phyloP scores from a whole-genome alignment of 768 basidiomycete species.

The Lentinula guzmanii region DNA sequence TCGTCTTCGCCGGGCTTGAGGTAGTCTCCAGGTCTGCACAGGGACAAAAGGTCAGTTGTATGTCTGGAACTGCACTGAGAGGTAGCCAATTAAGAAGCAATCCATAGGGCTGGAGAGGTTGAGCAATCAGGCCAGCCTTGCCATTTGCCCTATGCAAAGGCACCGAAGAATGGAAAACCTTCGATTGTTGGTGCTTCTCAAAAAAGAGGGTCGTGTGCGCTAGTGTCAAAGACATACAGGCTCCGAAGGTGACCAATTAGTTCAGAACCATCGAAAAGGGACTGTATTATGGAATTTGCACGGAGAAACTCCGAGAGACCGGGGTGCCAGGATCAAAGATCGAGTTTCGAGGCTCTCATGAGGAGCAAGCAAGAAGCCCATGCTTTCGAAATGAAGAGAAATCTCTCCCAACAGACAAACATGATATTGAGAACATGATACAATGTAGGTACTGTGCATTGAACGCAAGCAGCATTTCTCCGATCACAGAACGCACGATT shows the following conservation, averaged over 20 bases:
- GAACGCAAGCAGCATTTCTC: too few species aligned
- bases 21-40: slow-evolving; percentile 88
- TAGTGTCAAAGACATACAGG: not conserved
- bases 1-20: slow-evolving; percentile 96
- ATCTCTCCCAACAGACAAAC: not conserved
- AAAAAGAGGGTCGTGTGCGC: not conserved
- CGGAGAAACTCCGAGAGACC: not conserved
- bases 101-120: too few species aligned
- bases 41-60: not conserved
- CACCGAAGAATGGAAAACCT: not conserved
- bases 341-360: not conserved
- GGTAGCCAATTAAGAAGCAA: not conserved
- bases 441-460: not conserved
- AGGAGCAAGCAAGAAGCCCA: not conserved
- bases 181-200: not conserved
- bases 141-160: not conserved
- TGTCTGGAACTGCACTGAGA: not conserved
- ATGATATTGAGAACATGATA: not conserved
- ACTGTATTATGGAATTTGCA: not conserved
- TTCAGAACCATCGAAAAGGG: not conserved
- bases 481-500: not conserved
- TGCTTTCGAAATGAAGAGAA: too few species aligned
- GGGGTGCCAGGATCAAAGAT: not conserved
- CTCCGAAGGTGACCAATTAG: not conserved
- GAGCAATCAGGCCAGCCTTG: not conserved